These are phyloP conservation scores for Mycena rebaudengoi DNA, from an alignment of 768 basidiomycete species.

Conservation along the genomic window DNA sequence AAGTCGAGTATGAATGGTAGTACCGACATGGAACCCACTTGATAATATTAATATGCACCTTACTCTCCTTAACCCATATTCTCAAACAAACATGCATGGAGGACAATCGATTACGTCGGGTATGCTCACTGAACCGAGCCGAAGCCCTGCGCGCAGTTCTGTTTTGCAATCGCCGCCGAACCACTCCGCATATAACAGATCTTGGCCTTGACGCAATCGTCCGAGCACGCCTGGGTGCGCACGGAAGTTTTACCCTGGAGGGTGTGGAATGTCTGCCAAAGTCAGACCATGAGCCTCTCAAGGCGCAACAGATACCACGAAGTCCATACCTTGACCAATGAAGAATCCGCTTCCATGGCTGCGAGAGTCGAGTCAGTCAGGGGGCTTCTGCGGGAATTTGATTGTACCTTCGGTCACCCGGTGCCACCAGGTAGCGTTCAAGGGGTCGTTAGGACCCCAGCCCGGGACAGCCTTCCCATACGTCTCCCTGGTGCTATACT, in stretches of 20 bases:
- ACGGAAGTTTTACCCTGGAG: slow-evolving; percentile 78
- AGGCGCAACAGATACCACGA: neutral
- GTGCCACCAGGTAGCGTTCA: slow-evolving; percentile 89
- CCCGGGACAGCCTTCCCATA: slow-evolving; percentile 66
- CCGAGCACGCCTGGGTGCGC: slow-evolving; percentile 62
- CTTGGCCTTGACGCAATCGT: slow-evolving; percentile 68
- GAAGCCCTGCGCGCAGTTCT: slow-evolving; percentile 70
- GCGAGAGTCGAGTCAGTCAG: neutral
- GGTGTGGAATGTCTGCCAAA: slow-evolving; percentile 64
- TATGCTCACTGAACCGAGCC: slow-evolving; percentile 52
- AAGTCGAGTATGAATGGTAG: too few species aligned
- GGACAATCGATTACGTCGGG: too few species aligned
- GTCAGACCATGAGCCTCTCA: neutral
- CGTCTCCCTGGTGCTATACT: slow-evolving; percentile 75
- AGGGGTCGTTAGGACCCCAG: slow-evolving; percentile 71
- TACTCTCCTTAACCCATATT: too few species aligned
- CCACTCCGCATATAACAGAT: slow-evolving; percentile 84
- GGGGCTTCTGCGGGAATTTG: too few species aligned
- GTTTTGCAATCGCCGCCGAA: slow-evolving; percentile 63
- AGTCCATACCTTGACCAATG: slow-evolving; percentile 62
- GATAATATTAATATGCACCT: neutral
- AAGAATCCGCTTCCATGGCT: slow-evolving; percentile 68
- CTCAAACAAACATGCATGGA: too few species aligned
- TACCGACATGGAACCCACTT: too few species aligned
- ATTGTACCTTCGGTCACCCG: slow-evolving; percentile 66